These are phyloP conservation scores for Blastocystis sp. DNA, from an alignment of 352 stramenopile genomes.

Conservation along the genomic window DNA sequence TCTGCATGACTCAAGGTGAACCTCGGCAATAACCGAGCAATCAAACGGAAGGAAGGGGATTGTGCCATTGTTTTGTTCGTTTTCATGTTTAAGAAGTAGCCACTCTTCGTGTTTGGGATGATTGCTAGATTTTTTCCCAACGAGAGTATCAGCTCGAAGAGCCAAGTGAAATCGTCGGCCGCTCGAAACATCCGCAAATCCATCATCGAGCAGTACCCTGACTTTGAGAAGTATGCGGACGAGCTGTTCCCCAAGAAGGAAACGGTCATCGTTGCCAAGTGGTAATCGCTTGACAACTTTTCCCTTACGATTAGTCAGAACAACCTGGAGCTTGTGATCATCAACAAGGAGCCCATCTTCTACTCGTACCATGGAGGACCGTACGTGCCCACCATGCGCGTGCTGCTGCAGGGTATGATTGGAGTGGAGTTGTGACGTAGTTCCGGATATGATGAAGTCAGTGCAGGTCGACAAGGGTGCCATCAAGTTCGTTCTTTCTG, in stretches of 20 bases:
- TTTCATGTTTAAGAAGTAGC: slow-evolving; percentile 76
- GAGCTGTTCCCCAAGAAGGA: slow-evolving; percentile 85
- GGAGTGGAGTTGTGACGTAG: slow-evolving; percentile 59
- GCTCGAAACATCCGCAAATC: slow-evolving; percentile 83
- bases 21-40: background rate
- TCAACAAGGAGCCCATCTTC: slow-evolving; percentile 79
- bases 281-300: slow-evolving; percentile 61
- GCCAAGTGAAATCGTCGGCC: slow-evolving; percentile 89
- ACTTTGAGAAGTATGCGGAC: slow-evolving; percentile 69
- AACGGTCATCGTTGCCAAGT: slow-evolving; percentile 78
- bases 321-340: slow-evolving; percentile 76
- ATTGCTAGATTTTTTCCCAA: slow-evolving; percentile 74
- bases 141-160: slow-evolving; percentile 84
- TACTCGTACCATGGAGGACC: slow-evolving; percentile 88
- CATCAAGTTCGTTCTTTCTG: slow-evolving; percentile 89
- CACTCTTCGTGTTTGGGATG: background rate
- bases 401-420: slow-evolving; percentile 79
- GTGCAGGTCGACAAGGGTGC: slow-evolving; percentile 88
- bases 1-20: background rate
- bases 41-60: background rate
- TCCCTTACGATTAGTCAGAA: slow-evolving; percentile 71
- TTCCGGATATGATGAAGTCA: slow-evolving; percentile 79
- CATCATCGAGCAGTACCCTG: slow-evolving; percentile 81
- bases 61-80: slow-evolving; percentile 41
- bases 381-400: slow-evolving; percentile 85